These are phyloP conservation scores for Poteriospumella lacustris DNA, from an alignment of 108 stramenopile species.

Conservation along the genomic window DNA sequence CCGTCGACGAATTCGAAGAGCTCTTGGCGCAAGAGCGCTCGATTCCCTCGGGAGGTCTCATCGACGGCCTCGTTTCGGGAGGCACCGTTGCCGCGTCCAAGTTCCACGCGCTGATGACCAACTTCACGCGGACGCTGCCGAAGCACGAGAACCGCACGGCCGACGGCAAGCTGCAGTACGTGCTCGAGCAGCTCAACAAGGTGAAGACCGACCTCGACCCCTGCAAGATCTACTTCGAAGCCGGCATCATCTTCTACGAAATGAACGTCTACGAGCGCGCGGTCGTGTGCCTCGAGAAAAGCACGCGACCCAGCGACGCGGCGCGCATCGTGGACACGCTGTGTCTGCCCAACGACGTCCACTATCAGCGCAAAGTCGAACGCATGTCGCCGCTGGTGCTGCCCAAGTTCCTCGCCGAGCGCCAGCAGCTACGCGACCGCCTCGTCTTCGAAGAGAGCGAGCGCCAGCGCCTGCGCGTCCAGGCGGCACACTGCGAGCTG, in stretches of 20 bases:
- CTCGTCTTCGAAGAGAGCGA: neutral
- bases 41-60: too few species aligned
- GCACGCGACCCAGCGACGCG: neutral
- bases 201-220: neutral
- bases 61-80: too few species aligned
- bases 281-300: neutral
- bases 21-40: too few species aligned
- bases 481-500: neutral
- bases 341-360: neutral
- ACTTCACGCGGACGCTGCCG: too few species aligned
- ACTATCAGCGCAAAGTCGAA: conserved; percentile 5
- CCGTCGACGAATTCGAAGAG: too few species aligned
- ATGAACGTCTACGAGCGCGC: neutral
- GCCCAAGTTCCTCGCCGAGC: neutral
- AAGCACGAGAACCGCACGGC: too few species aligned
- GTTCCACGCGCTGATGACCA: too few species aligned
- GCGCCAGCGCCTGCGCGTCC: neutral
- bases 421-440: neutral
- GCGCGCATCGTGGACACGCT: neutral
- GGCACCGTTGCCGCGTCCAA: too few species aligned
- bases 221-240: neutral
- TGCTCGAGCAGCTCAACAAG: neutral
- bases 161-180: neutral
- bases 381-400: neutral
- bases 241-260: neutral